Base-by-base conservation (phyloP, 192 early-diverging fungal genomes). In the Coemansia sp. region DNA sequence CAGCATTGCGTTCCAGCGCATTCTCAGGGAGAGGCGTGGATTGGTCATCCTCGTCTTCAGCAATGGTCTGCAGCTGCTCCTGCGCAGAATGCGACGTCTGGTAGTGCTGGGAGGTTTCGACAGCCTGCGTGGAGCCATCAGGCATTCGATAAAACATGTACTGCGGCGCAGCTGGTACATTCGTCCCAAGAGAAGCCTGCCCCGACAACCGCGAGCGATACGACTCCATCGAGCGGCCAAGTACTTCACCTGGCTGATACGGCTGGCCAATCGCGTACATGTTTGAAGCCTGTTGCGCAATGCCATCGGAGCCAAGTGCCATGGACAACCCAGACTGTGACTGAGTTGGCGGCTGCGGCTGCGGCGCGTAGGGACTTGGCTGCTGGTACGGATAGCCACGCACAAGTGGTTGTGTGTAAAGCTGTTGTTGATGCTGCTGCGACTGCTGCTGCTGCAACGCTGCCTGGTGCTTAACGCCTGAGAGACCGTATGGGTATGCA, bases 81-180 rank as follows among this genome's bases (percentile, higher is more conserved):
- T 51, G 25, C 61, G 68, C 51, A 55, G 80, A 23, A 30, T 75
- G 71, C 30, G 59, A 39, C 19, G 59, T 55, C 36, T 67, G 71
- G 59, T 56, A 61, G 59, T 67, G 65, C 31, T 63, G 65, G 51
- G 50, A 61, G 36, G 72, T 31, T 20, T 78, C 66, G 19, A 69
- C 56, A 14, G 75, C 25, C 24, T 82, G 74, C 2, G 70, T 67
- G 10, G 71, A 60, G 24, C 71, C 79, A 31, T 82, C 79, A 19
- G 74, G 74, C 74, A 82, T 74, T n/a, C 79, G 70, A 51, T 82
- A 82, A n/a, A 75, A 50, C 79, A 74, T 74, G 68, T 82, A 82
- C 58, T 82, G 79, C 3, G 71, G 33, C n/a, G 66, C 3, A 1
- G 21, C 55, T 1, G 67, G 9, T 6, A 53, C 11, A 24, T 22